Percentiles rank a stretch among this genome's conserved stretches.
phyloP scores from a whole-genome alignment of 2,329 filamentous ascomycete species.

The Epicoccum sorghinum region DNA sequence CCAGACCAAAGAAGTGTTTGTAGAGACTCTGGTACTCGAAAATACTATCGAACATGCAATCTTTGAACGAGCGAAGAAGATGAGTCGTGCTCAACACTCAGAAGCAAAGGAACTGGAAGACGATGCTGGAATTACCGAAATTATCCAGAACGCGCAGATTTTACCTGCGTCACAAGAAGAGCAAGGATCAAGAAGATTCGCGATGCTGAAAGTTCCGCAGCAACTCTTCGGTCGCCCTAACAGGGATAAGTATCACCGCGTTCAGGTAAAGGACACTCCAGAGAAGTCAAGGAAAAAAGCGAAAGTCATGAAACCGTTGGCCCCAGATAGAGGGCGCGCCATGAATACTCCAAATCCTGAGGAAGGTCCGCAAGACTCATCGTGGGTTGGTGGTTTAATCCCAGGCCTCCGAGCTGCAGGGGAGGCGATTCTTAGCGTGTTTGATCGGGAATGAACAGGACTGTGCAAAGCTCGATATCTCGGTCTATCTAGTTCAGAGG shows the following conservation, averaged over 20 bases:
- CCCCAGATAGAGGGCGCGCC: not conserved
- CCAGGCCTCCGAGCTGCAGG: not conserved
- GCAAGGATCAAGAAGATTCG: constrained; percentile 47
- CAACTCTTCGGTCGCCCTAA: constrained; percentile 52
- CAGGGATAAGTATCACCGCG: constrained; percentile 38
- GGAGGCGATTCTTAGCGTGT: constrained; percentile 11
- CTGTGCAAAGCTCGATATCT: not conserved
- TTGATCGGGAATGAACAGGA: not conserved
- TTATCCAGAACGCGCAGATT: constrained; percentile 63
- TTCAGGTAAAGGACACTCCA: constrained; percentile 23
- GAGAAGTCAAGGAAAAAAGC: constrained; percentile 29
- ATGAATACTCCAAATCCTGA: not conserved
- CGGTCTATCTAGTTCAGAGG: not conserved
- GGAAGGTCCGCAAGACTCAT: not conserved
- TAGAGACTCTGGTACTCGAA: constrained; percentile 83
- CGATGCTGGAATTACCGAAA: constrained; percentile 62
- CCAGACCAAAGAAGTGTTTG: constrained; percentile 76
- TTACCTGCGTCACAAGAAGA: constrained; percentile 50
- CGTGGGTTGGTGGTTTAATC: not conserved
- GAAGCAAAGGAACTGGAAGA: constrained; percentile 65
- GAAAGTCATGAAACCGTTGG: constrained; percentile 10
- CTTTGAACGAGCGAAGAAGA: constrained; percentile 71
- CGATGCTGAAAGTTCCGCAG: constrained; percentile 49
- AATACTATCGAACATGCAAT: constrained; percentile 87
- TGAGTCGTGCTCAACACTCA: constrained; percentile 68